Evolutionary conservation across 306 rosid species (phyloP), one percentile per base, ranked within the genome.

Genomic region (Prunus armeniaca): DNA sequence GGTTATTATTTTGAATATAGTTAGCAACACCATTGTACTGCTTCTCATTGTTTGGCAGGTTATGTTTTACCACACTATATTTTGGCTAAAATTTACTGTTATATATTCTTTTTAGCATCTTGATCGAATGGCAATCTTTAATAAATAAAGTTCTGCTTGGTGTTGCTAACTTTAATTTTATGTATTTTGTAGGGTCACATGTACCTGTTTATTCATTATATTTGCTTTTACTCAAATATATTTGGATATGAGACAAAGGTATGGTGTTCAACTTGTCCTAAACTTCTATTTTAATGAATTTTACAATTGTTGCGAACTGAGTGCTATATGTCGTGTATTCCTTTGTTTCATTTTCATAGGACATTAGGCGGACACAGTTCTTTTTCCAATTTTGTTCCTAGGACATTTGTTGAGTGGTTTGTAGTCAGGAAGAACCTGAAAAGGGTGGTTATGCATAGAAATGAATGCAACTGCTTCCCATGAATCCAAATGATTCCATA

Each of bases 181-280:
- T 70, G 72, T 77, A 17, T 76, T 24, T 83, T 90, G 85, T 74
- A 92, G 98, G 98, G 98, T 77, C 97, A 95, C 83, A 90, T 95
- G 98, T 95, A 92, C 84, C 92, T 92, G 79, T 95, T 95, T 81
- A 79, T 84, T 50, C 89, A 83, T 78, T 77, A 81, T 69, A 85
- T 95, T 63, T 95, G 98, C 92, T 92, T 95, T 86, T 95, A 95
- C 86, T 92, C 98, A 1, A 95, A 95, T 85, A 92, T 95, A 72
- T 95, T 95, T 60, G 98, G 98, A 65, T 95, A 81, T 79, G 98
- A 95, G 87, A 95, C 98, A 34, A 92, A 95, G 98, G 96, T 95
- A 82, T 28, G 81, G 19, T 74, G 45, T 62, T 80, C 76, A 76
- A n/a, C 54, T 75, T 65, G 66, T 57, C 19, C 17, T 62, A 65